Percentiles rank a stretch among this genome's conserved stretches.
Conservation (phyloP, 805 yeast genomes). For the Kuraishia ogatae region DNA sequence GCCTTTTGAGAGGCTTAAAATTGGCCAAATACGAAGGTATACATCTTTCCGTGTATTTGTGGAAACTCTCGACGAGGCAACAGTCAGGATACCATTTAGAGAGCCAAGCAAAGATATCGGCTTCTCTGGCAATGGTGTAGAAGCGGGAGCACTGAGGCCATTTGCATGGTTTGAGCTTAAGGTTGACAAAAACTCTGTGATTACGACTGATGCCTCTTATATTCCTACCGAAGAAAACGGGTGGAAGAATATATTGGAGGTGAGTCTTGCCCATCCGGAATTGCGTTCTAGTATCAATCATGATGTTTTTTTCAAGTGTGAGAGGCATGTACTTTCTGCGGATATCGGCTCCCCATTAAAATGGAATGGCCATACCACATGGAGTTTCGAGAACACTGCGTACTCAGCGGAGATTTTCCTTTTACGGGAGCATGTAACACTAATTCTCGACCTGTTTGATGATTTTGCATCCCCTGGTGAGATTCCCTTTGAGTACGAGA, state of each 20-base stretch:
- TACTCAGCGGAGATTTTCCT: constrained; percentile 50
- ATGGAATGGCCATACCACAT: constrained; percentile 75
- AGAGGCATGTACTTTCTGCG: constrained; percentile 43
- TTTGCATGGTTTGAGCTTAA: constrained; percentile 91
- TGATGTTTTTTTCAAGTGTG: constrained; percentile 62
- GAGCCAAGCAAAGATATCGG: constrained; percentile 70
- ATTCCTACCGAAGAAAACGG: constrained; percentile 45
- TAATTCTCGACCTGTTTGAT: constrained; percentile 60
- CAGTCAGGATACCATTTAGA: constrained; percentile 71
- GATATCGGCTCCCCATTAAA: constrained; percentile 61
- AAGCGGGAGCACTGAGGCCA: constrained; percentile 38
- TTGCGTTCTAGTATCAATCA: constrained; percentile 83
- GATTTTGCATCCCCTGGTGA: constrained; percentile 69
- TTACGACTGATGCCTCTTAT: constrained; percentile 38
- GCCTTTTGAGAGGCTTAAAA: constrained; percentile 24
- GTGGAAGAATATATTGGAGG: constrained; percentile 38
- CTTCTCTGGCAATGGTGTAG: constrained; percentile 12
- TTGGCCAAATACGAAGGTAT: constrained; percentile 48
- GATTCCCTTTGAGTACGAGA: constrained; percentile 55
- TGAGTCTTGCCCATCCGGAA: constrained; percentile 47
- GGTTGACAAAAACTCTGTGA: constrained; percentile 41
- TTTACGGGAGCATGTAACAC: constrained; percentile 72
- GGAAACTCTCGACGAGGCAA: constrained; percentile 53
- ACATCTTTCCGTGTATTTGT: constrained; percentile 49
- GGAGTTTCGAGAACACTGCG: constrained; percentile 54